These are phyloP conservation scores for Samsoniella hepiali DNA, from an alignment of 2,329 filamentous ascomycete genomes.

Conservation along the genomic window DNA sequence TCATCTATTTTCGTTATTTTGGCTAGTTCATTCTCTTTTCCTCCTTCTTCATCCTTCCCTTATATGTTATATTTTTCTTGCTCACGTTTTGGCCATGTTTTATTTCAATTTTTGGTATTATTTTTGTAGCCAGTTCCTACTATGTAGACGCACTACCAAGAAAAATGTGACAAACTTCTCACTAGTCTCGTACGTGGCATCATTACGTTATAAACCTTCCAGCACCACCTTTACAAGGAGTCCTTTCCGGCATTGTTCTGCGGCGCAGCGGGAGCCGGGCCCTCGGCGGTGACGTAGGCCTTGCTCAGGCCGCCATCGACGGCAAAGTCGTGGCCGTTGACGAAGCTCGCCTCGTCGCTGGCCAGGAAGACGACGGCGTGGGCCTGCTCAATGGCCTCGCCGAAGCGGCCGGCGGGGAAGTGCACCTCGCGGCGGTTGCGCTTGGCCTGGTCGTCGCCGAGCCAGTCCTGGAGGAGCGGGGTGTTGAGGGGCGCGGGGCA, in stretches of 20 bases:
- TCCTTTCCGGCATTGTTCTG: constrained; percentile 57
- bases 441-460: constrained; percentile 82
- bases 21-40: too few relatives aligned
- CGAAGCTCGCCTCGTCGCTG: constrained; percentile 83
- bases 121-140: too few relatives aligned
- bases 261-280: constrained; percentile 51
- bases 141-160: too few relatives aligned
- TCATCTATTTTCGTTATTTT: too few relatives aligned
- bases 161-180: too few relatives aligned
- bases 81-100: too few relatives aligned
- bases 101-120: too few relatives aligned
- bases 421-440: constrained; percentile 80
- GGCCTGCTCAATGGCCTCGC: constrained; percentile 91
- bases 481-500: constrained; percentile 93
- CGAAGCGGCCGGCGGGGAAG: constrained; percentile 84
- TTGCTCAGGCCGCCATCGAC: constrained; percentile 96
- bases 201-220: not conserved
- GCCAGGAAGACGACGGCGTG: constrained; percentile 85
- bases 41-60: too few relatives aligned
- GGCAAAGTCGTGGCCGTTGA: constrained; percentile 88
- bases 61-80: too few relatives aligned
- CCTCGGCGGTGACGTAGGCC: constrained; percentile 74
- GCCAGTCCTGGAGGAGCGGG: constrained; percentile 86
- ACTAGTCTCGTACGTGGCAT: too few relatives aligned
- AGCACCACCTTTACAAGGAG: constrained; percentile 33